Percentiles rank a stretch among this genome's conserved stretches.
Evolutionary conservation across 306 rosid genomes (phyloP).

Genomic region (Calophaca sinica): DNA sequence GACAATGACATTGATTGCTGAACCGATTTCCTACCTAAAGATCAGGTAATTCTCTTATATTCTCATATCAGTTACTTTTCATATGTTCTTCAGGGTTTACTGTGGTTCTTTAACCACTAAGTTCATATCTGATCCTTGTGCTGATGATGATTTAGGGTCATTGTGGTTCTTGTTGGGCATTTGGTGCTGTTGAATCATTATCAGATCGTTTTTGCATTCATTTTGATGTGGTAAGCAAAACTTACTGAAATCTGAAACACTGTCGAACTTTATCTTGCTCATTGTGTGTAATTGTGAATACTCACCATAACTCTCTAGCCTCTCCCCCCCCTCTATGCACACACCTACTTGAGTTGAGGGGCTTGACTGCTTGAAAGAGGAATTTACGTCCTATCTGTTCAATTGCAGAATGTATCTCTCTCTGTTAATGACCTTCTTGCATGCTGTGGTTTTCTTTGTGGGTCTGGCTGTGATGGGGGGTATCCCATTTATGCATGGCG

Average conservation of each 20-base stretch:
- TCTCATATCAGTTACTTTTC: background rate
- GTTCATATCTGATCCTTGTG: slow-evolving; percentile 37
- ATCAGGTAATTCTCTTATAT: slow-evolving; percentile 69
- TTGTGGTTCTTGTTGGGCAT: slow-evolving; percentile 99
- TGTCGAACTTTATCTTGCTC: slow-evolving; percentile 9
- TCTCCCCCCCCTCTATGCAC: background rate
- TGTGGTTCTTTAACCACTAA: slow-evolving; percentile 9
- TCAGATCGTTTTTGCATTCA: slow-evolving; percentile 94
- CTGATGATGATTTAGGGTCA: slow-evolving; percentile 73
- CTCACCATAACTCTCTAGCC: background rate
- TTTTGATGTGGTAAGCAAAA: slow-evolving; percentile 59
- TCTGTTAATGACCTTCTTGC: slow-evolving; percentile 91
- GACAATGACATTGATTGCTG: slow-evolving; percentile 49
- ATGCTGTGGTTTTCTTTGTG: slow-evolving; percentile 95
- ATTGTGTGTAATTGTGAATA: slow-evolving; percentile 23
- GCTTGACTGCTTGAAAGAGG: slow-evolving; percentile 31
- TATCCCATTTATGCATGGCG: slow-evolving; percentile 81
- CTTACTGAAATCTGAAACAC: slow-evolving; percentile 27
- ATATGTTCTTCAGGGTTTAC: slow-evolving; percentile 1
- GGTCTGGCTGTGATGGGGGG: slow-evolving; percentile 92
- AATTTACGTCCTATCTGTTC: slow-evolving; percentile 38
- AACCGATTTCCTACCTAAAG: slow-evolving; percentile 58
- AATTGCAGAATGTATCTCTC: slow-evolving; percentile 79
- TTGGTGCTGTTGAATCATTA: slow-evolving; percentile 92
- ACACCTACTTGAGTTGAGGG: background rate